A percentile compares a stretch with the other conserved stretches of the same genome.
phyloP scores from a whole-genome alignment of 345 rosid genomes.

The Ceriops decandra region DNA sequence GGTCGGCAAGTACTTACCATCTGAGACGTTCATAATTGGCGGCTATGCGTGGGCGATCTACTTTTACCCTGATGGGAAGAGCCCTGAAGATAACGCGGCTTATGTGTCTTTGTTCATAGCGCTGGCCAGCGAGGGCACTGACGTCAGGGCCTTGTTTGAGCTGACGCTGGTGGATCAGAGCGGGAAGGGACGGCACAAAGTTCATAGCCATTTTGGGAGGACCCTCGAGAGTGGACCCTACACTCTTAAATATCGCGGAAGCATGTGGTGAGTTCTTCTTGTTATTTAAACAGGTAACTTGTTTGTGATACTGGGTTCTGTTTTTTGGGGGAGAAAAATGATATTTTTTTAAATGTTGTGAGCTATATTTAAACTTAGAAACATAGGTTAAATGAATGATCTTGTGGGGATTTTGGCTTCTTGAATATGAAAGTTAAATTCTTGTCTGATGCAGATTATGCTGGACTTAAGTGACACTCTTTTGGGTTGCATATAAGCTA shows the following conservation, averaged over 20 bases:
- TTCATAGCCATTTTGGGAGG: constrained; percentile 67
- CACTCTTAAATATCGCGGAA: constrained; percentile 57
- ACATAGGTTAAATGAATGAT: too few species aligned
- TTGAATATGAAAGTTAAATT: too few species aligned
- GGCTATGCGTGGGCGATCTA: constrained; percentile 62
- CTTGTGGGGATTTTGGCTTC: too few species aligned
- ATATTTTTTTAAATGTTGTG: too few species aligned
- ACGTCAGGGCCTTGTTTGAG: constrained; percentile 64
- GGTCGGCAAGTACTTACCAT: constrained; percentile 53
- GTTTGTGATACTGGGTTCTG: neutral
- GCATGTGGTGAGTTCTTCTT: constrained; percentile 54
- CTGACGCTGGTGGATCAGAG: constrained; percentile 63
- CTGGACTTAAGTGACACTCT: too few species aligned
- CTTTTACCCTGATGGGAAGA: constrained; percentile 66
- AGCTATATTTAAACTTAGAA: too few species aligned
- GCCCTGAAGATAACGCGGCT: constrained; percentile 52
- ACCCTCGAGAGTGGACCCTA: constrained; percentile 62
- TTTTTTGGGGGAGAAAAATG: neutral
- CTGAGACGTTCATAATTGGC: constrained; percentile 57
- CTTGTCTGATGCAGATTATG: too few species aligned
- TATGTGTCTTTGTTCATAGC: constrained; percentile 61
- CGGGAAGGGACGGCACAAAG: constrained; percentile 58
- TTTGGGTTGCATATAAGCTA: too few species aligned
- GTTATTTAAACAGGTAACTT: neutral
- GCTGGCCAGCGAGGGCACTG: constrained; percentile 58